These are phyloP conservation scores for Blastobotrys parvus DNA, from an alignment of 805 yeast species.

Conservation along the genomic window DNA sequence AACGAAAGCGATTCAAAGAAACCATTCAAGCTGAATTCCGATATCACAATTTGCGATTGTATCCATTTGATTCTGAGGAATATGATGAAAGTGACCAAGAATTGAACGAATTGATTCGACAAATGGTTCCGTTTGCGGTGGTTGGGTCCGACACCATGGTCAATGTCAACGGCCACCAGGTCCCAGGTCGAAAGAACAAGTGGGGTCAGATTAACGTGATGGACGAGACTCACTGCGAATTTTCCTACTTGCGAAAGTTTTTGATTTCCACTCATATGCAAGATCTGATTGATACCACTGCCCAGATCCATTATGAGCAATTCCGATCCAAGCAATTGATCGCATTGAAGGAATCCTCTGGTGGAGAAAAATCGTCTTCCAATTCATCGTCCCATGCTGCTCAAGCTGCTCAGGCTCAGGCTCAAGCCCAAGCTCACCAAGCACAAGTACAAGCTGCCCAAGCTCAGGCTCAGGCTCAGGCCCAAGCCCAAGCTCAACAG, in stretches of 20 bases:
- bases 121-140: conserved; percentile 76
- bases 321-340: conserved; percentile 91
- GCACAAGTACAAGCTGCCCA: conserved; percentile 17
- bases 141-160: conserved; percentile 83
- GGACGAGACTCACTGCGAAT: conserved; percentile 92
- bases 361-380: not conserved
- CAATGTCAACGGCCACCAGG: conserved; percentile 64
- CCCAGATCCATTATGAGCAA: conserved; percentile 79
- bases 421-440: conserved; percentile 17
- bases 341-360: conserved; percentile 74
- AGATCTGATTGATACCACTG: conserved; percentile 89
- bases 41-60: conserved; percentile 59
- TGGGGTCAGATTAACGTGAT: conserved; percentile 94
- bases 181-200: conserved; percentile 84
- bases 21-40: conserved; percentile 65
- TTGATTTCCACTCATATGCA: conserved; percentile 92
- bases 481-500: conserved; percentile 15
- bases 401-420: conserved; percentile 8
- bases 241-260: conserved; percentile 87
- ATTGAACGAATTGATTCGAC: conserved; percentile 26
- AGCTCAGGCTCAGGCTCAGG: conserved; percentile 15
- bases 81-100: conserved; percentile 31
- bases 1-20: conserved; percentile 71
- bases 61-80: conserved; percentile 61
- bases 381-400: not conserved